Percentiles rank a stretch among this genome's conserved stretches.
These are phyloP conservation scores for Ramalina peruviana DNA, from an alignment of 495 filamentous ascomycete species.

Conservation along the genomic window DNA sequence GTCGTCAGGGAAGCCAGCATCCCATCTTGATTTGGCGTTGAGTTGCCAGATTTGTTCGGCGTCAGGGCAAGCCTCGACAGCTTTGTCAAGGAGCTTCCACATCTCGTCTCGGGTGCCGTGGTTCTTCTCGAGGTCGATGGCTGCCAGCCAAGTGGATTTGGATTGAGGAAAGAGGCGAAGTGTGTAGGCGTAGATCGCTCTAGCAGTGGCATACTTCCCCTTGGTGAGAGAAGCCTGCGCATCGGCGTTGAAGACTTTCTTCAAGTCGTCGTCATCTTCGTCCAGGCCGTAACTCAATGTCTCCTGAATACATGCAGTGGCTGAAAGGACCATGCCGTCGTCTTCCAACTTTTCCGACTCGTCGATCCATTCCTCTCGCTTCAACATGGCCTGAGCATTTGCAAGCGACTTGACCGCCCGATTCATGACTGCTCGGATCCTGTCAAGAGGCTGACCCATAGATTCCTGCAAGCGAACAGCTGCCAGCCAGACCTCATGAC, in stretches of 20 bases:
- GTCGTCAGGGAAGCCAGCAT: slow-evolving; percentile 69
- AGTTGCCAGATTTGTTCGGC: slow-evolving; percentile 91
- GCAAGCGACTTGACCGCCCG: slow-evolving; percentile 82
- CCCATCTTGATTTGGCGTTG: slow-evolving; percentile 75
- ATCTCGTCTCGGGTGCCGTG: slow-evolving; percentile 76
- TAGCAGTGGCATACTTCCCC: slow-evolving; percentile 73
- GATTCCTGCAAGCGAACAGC: slow-evolving; percentile 87
- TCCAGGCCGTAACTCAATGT: slow-evolving; percentile 89
- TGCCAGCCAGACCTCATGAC: slow-evolving; percentile 91
- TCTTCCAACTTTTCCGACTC: slow-evolving; percentile 93
- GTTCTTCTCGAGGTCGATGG: slow-evolving; percentile 79
- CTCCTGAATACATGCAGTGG: slow-evolving; percentile 74
- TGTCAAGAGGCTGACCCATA: slow-evolving; percentile 55
- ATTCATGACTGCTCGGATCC: slow-evolving; percentile 69
- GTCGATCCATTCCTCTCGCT: slow-evolving; percentile 90
- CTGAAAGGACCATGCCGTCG: slow-evolving; percentile 78
- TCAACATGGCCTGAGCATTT: slow-evolving; percentile 86
- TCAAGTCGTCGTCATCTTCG: slow-evolving; percentile 93
- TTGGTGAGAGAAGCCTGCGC: slow-evolving; percentile 63
- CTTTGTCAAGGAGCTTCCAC: slow-evolving; percentile 77
- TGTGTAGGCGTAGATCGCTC: slow-evolving; percentile 86
- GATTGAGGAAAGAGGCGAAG: slow-evolving; percentile 75
- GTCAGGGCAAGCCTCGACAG: slow-evolving; percentile 81
- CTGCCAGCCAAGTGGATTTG: slow-evolving; percentile 72
- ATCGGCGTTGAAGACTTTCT: slow-evolving; percentile 90